A percentile compares a stretch with the other conserved stretches of the same genome.
Conservation (phyloP, 2,329 filamentous ascomycete genomes). For the Cryphonectria parasitica region DNA sequence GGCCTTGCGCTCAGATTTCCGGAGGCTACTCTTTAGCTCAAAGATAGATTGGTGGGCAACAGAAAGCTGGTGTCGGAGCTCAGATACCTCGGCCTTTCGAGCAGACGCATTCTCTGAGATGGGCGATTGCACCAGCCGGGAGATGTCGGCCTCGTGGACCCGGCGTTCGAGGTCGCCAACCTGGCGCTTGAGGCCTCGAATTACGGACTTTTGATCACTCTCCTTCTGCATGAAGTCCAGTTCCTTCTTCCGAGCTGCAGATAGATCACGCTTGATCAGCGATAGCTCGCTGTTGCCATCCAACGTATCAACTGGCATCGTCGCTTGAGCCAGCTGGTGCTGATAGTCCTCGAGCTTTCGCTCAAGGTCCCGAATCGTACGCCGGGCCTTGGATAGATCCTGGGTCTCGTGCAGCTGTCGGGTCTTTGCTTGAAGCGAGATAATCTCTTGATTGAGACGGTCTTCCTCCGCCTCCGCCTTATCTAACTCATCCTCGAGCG, state of each 20-base stretch:
- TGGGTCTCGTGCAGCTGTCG: slow-evolving; percentile 53
- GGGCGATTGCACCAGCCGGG: slow-evolving; percentile 50
- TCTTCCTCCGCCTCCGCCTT: slow-evolving; percentile 69
- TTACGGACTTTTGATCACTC: slow-evolving; percentile 61
- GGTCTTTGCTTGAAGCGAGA: slow-evolving; percentile 52
- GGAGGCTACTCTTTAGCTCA: slow-evolving; percentile 54
- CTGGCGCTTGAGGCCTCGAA: slow-evolving; percentile 67
- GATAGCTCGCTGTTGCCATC: slow-evolving; percentile 60
- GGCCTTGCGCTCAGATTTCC: slow-evolving; percentile 55
- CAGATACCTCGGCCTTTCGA: slow-evolving; percentile 59
- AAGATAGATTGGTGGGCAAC: slow-evolving; percentile 63
- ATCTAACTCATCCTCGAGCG: slow-evolving; percentile 68
- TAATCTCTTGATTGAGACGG: slow-evolving; percentile 59
- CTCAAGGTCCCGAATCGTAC: slow-evolving; percentile 69
- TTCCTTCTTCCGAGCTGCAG: slow-evolving; percentile 68
- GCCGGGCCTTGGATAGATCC: slow-evolving; percentile 62
- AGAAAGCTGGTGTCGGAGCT: slow-evolving; percentile 64
- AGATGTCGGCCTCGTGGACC: slow-evolving; percentile 66
- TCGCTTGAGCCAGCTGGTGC: slow-evolving; percentile 38
- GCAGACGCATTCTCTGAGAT: slow-evolving; percentile 56
- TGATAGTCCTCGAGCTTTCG: slow-evolving; percentile 61
- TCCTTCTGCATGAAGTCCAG: slow-evolving; percentile 69
- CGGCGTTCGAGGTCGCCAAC: slow-evolving; percentile 70
- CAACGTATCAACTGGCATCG: slow-evolving; percentile 35
- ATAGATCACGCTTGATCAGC: slow-evolving; percentile 64